Evolutionary conservation across 1,284 basidiomycete species (phyloP), one percentile per base, ranked within the genome.

Genomic region (Schizophyllum commune): DNA sequence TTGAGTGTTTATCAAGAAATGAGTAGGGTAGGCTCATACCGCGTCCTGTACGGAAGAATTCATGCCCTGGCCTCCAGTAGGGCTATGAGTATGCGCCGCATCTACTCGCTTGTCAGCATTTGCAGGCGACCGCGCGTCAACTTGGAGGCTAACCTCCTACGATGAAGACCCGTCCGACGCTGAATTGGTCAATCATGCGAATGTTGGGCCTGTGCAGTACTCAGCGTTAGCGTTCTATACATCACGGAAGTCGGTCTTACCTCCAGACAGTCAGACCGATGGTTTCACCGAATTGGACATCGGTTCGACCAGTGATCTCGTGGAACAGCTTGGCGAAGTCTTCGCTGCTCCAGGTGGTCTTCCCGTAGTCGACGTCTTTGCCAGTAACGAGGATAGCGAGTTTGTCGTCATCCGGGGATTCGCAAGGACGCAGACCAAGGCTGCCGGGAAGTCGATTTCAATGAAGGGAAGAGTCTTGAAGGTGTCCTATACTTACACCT

Each of bases 141-240:
- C 32, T 32, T 32, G 32, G 2, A 19, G 32, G 61, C 62, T 55
- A 73, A 73, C 0, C 62, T 22, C 63, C 63, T 1, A 55, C 59
- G 0, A 64, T 33, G 22, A 60, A 64, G 5, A 60, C 57, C 1
- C 61, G 59, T 2, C 59, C 61, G 0, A 52, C 32, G 3, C 58
- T 60, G 1, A 64, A 56, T n/a, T 57, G 58, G 17, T 62, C 59
- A 1, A 57, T 56, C 61, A 64, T 62, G 3, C 63, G 58, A 1
- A 64, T 64, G 27, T 62, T 62, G 8, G 63, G 73, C 20, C 51
- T 52, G 51, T 7, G 7, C 7, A 60, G 20, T 58, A 60, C 20
- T 52, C 3, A 22, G 32, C 22, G 17, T 15, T 55, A 17, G 34
- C 2, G 55, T 19, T 19, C 15, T 11, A 17, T 22, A 21, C 17